Evolutionary conservation across 2,329 filamentous ascomycete species (phyloP), one percentile per base, ranked within the genome.

Genomic region (Mycosphaerella arachidis): DNA sequence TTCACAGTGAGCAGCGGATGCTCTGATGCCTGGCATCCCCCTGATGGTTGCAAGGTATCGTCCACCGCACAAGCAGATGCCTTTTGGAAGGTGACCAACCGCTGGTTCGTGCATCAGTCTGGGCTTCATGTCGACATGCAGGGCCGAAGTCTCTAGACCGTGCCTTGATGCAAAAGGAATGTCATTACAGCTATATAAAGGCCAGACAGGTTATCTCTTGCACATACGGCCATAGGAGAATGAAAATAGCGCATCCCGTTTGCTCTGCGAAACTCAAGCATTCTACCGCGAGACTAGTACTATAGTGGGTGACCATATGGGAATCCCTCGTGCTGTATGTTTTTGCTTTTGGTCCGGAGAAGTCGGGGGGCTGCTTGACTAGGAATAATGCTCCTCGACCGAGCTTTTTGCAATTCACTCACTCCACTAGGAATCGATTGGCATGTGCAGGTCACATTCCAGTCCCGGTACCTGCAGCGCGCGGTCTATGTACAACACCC

Each of bases 321-420:
- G 56, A 58, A 58, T 58, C 12, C 56, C 51, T 18, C n/a, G 20
- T 58, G 56, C 50, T 58, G 56, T 46, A 58, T 46, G 51, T 58
- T 58, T 58, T 58, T 53, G 16, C 20, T 48, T 58, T 58, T 24
- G 2, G 3, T 24, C 24, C 24, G 24, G 24, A 3, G 24, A 24
- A 24, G 2, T 24, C 24, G 24, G 24, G 24, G 24, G 24, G 24
- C 24, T 24, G 24, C 24, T 24, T 24, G 1, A 24, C 24, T 24
- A 24, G 24, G 24, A 24, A 24, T 24, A 24, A 24, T 24, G 24
- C 24, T 24, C 24, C 24, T 24, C 24, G 24, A 24, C 24, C 24
- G 24, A 24, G 24, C 24, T 24, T 24, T 24, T 24, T 24, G 24
- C 24, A 24, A 24, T 24, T 24, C 24, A 24, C 24, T 3, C 24